phyloP scores from a whole-genome alignment of 176 grass and related monocot species.

The Phyllostachys edulis region DNA sequence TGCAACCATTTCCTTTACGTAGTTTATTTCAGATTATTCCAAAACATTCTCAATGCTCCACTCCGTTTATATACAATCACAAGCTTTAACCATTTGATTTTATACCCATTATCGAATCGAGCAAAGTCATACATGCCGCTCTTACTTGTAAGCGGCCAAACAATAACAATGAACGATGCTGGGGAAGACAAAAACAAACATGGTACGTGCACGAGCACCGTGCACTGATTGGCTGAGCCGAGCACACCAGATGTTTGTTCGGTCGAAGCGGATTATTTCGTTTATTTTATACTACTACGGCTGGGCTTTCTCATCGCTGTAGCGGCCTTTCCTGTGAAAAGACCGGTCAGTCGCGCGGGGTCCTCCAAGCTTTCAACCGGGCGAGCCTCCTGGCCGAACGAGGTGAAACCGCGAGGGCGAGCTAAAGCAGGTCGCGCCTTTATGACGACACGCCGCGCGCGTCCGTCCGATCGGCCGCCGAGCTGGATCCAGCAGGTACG shows the following conservation, averaged over 20 bases:
- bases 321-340: slow-evolving; percentile 6
- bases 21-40: neutral
- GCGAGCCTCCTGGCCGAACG: slow-evolving; percentile 19
- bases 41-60: slow-evolving; percentile 10
- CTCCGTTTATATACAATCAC: neutral
- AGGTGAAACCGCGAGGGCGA: neutral
- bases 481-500: neutral
- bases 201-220: neutral
- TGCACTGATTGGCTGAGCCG: neutral
- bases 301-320: neutral
- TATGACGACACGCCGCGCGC: neutral
- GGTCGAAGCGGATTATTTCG: neutral
- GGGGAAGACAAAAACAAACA: neutral
- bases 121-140: neutral
- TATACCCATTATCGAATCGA: neutral
- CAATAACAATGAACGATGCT: neutral
- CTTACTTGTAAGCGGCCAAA: neutral
- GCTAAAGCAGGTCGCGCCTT: neutral
- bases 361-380: neutral
- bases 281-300: neutral
- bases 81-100: neutral
- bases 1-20: neutral
- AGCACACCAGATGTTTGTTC: neutral
- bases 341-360: neutral
- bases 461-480: slow-evolving; percentile 24